Evolutionary conservation across 2,329 filamentous ascomycete species (phyloP), one percentile per base, ranked within the genome.

Genomic region (Aspergillus viridinutans): DNA sequence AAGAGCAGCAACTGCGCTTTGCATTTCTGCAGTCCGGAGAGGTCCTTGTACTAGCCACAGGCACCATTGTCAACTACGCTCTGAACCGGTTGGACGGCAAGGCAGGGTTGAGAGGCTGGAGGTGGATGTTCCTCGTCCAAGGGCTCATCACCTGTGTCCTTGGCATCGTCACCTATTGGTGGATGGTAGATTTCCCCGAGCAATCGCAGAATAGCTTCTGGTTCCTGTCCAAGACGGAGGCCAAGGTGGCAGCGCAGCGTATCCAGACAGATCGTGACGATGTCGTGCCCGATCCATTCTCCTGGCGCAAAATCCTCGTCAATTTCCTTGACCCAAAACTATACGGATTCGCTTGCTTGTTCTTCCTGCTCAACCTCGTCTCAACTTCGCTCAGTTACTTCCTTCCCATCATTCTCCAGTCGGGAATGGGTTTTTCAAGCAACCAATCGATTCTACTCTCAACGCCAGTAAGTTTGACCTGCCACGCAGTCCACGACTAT

Each of bases 111-210:
- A 79, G 80, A 9, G 85, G 86, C 2, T 89, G 86, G 85, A 81
- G 84, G 28, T 89, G 83, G 78, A 89, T 89, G 85, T 89, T 85
- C 61, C 69, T 88, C 0, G 83, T 89, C 0, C 85, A 89, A 63
- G 86, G 86, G 0, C 65, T 83, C 9, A 83, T 89, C 61, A 80
- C 86, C 4, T 79, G 80, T 58, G 55, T 84, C 23, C 72, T 89
- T 21, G 85, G 85, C 3, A 64, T 86, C 29, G 57, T 80, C 12
- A 87, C 85, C 0, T 88, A 85, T 65, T 87, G 85, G 78, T 89
- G 86, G 86, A 88, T 89, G 74, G 78, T 88, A 45, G 85, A 88
- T 65, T 89, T 89, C 60, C 86, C 86, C 0, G 86, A 89, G 62
- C 77, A 84, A 26, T 78, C 83, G 1, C 76, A 83, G 53, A 72